A percentile compares a stretch with the other conserved stretches of the same genome.
phyloP scores from a whole-genome alignment of 495 filamentous ascomycete species.

The Penicillium macrosclerotiorum region DNA sequence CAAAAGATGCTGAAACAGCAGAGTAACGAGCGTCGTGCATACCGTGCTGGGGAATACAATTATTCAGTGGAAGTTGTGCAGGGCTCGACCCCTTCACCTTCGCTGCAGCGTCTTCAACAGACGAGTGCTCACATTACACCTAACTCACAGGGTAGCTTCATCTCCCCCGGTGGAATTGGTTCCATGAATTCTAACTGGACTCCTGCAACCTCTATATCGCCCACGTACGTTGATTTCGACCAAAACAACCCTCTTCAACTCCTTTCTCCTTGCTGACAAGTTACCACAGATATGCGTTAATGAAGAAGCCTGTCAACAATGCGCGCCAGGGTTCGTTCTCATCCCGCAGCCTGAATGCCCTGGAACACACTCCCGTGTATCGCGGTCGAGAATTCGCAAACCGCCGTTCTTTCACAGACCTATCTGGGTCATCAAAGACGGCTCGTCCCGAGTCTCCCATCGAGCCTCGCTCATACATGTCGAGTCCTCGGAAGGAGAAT shows the following conservation, averaged over 20 bases:
- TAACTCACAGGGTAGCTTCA: slow-evolving; percentile 41
- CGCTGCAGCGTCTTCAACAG: slow-evolving; percentile 32
- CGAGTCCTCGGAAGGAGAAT: slow-evolving; percentile 37
- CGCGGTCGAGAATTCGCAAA: slow-evolving; percentile 23
- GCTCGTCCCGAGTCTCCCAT: slow-evolving; percentile 26
- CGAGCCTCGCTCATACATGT: slow-evolving; percentile 23
- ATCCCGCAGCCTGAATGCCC: slow-evolving; percentile 24
- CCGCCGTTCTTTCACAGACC: slow-evolving; percentile 31
- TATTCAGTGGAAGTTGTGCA: slow-evolving; percentile 50
- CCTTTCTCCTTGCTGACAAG: slow-evolving; percentile 19
- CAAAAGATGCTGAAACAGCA: slow-evolving; percentile 95
- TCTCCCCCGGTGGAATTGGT: slow-evolving; percentile 41
- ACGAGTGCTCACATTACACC: slow-evolving; percentile 35
- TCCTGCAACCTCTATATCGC: slow-evolving; percentile 49
- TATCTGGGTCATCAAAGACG: slow-evolving; percentile 35
- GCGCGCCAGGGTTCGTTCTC: slow-evolving; percentile 32
- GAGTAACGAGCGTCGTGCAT: slow-evolving; percentile 87
- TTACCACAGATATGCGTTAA: slow-evolving; percentile 30
- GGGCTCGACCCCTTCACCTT: slow-evolving; percentile 41
- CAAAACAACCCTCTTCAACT: neutral
- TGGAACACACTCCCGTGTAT: slow-evolving; percentile 32
- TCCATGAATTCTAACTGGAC: slow-evolving; percentile 42
- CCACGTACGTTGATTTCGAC: slow-evolving; percentile 34
- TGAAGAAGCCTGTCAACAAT: slow-evolving; percentile 34
- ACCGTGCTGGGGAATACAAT: slow-evolving; percentile 94